Evolutionary conservation across 225 moss, liverwort and hornwort genomes (phyloP).

Genomic region (Pseudoscleropodium purum): DNA sequence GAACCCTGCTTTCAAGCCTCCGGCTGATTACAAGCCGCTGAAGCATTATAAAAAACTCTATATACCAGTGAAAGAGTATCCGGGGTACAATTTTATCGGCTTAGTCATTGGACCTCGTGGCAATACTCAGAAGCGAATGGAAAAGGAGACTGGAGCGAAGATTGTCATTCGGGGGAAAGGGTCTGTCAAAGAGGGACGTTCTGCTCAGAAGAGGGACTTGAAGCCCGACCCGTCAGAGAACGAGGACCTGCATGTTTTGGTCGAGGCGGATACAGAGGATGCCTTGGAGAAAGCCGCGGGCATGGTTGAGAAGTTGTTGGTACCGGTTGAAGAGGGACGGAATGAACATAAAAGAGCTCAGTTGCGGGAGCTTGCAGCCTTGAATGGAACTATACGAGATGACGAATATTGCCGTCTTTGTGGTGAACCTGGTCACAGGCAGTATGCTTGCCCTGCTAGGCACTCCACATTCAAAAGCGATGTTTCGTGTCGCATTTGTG

Average conservation of each 20-base stretch:
- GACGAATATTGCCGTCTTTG: constrained; percentile 98
- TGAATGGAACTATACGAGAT: constrained; percentile 96
- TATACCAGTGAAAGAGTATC: constrained; percentile 97
- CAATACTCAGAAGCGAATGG: constrained; percentile 99
- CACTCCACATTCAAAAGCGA: constrained; percentile 98
- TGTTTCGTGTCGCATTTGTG: constrained; percentile 94
- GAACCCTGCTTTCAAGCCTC: constrained; percentile 97
- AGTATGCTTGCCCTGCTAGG: constrained; percentile 94
- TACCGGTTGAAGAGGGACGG: constrained; percentile 93
- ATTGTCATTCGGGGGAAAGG: constrained; percentile 98
- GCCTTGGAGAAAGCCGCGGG: constrained; percentile 91
- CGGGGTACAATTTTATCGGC: constrained; percentile 97
- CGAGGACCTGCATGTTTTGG: constrained; percentile 89
- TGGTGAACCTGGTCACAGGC: constrained; percentile 95
- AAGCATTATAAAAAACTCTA: constrained; percentile 96
- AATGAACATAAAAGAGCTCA: constrained; percentile 98
- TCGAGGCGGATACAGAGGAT: constrained; percentile 94
- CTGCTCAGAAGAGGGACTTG: constrained; percentile 92
- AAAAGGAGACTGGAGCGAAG: constrained; percentile 97
- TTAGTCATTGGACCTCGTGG: constrained; percentile 97
- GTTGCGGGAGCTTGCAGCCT: constrained; percentile 86
- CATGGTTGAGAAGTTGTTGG: constrained; percentile 94
- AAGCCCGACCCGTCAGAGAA: constrained; percentile 99
- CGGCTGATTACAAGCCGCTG: constrained; percentile 94
- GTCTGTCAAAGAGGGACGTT: constrained; percentile 94